Conservation (phyloP, 495 filamentous ascomycete genomes). For the Thozetella sp. region DNA sequence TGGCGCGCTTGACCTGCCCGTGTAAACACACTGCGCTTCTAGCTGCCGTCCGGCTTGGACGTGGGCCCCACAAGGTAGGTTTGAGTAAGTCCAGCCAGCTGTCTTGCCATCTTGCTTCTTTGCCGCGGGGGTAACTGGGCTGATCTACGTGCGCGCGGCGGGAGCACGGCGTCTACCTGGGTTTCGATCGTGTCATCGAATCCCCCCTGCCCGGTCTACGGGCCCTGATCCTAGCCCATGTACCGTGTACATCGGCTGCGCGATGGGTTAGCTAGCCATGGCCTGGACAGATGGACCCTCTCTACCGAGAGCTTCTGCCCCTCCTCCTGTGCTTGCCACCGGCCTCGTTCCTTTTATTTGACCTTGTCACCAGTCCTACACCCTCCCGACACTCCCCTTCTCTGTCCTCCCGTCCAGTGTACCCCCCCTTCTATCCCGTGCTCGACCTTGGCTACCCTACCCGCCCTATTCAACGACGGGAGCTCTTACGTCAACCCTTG, state of each 20-base stretch:
- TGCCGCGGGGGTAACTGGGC: neutral
- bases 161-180: neutral
- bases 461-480: neutral
- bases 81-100: no score
- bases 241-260: neutral
- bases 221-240: neutral
- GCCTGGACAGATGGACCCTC: neutral
- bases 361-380: neutral
- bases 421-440: neutral
- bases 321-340: neutral
- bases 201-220: neutral
- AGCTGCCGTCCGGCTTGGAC: no score
- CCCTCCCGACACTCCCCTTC: neutral
- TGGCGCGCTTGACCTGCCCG: no score
- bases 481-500: conserved; percentile 1
- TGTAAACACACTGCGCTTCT: no score
- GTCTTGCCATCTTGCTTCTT: neutral
- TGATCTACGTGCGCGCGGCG: neutral
- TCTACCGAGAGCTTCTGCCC: neutral
- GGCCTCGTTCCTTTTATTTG: neutral
- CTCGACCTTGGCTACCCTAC: neutral
- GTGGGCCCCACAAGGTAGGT: no score
- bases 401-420: neutral
- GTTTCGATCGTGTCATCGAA: neutral
- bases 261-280: neutral